Base-by-base conservation (phyloP, 495 filamentous ascomycete genomes). In the Hypoxylon lienhwacheense region DNA sequence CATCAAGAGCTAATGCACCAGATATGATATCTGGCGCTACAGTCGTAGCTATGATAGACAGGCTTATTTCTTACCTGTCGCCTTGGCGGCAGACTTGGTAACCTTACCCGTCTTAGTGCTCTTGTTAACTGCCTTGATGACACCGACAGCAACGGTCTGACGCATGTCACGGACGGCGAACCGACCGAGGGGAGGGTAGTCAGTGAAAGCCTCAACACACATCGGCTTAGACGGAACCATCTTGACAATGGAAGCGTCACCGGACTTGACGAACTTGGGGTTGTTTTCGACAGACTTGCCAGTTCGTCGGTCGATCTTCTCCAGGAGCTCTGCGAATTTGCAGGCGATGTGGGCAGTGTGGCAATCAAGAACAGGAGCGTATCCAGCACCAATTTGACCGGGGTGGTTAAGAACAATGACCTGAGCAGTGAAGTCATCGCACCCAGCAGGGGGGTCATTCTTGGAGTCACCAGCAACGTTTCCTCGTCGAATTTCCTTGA, bases 331-430 rank as follows among this genome's bases (percentile, higher is more conserved):
- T 63, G 88, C 73, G 84, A 98, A 98, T 87, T 97, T 97, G 93
- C 93, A 98, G 72, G 93, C 93, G 81, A 98, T 98, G 85, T 98
- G 93, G 73, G 93, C 93, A 65, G 93, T 98, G 85, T 98, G 93
- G 87, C 93, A 98, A 72, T 98, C 93, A 41, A 98, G 85, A 63
- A 98, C 93, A 64, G 93, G 93, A 54, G 93, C 93, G 80, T 98
- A 98, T 71, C 93, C 93, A 78, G 90, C 91, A 78, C 93, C 91
- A 71, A 98, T 87, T 83, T 98, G 95, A 71, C 93, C 93, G 70
- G 93, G 93, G 86, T 98, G 93, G 91, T 98, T 98, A 69, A 98
- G 90, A 66, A 98, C 90, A 74, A 98, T 98, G 81, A 98, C 93
- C 84, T 98, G 93, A 70, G 93, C 95, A 75, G 89, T 96, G 90